Conservation (phyloP, 306 rosid species). For the Malus sylvestris region DNA sequence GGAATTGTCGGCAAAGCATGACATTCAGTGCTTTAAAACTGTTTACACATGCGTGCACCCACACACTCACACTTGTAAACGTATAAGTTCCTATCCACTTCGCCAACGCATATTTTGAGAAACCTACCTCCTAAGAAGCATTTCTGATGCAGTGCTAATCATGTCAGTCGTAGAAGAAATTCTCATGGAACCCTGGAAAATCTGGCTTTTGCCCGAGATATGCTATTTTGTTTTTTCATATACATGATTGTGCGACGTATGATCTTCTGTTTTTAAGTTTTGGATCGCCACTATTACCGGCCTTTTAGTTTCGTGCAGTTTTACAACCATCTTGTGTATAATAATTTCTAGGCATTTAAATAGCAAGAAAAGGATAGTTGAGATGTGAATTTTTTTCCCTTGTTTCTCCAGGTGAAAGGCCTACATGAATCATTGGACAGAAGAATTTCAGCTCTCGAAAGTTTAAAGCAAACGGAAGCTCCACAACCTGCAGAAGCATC, state of each 20-base stretch:
- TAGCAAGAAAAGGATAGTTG: not conserved
- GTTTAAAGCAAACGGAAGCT: constrained; percentile 49
- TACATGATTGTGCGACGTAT: not conserved
- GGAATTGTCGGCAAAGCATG: not conserved
- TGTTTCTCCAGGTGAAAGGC: constrained; percentile 57
- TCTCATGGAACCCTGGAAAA: not conserved
- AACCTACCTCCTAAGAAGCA: not conserved
- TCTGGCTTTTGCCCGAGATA: not conserved
- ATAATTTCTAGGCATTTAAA: not conserved
- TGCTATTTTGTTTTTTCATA: not conserved
- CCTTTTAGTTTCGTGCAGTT: not conserved
- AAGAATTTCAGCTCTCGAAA: constrained; percentile 72
- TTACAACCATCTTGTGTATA: not conserved
- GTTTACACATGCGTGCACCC: not conserved
- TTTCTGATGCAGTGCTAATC: not conserved
- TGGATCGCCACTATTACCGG: not conserved
- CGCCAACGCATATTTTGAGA: not conserved
- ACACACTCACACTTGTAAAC: not conserved
- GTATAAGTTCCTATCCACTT: not conserved
- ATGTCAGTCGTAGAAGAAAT: not conserved
- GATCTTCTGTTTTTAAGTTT: not conserved
- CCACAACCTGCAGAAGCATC: constrained; percentile 47
- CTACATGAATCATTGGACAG: constrained; percentile 58
- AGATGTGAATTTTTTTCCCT: constrained; percentile 4
- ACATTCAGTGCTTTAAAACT: not conserved